Evolutionary conservation across 208 protist genomes (phyloP), one percentile per base, ranked within the genome.

Genomic region (Crithidia sp.): DNA sequence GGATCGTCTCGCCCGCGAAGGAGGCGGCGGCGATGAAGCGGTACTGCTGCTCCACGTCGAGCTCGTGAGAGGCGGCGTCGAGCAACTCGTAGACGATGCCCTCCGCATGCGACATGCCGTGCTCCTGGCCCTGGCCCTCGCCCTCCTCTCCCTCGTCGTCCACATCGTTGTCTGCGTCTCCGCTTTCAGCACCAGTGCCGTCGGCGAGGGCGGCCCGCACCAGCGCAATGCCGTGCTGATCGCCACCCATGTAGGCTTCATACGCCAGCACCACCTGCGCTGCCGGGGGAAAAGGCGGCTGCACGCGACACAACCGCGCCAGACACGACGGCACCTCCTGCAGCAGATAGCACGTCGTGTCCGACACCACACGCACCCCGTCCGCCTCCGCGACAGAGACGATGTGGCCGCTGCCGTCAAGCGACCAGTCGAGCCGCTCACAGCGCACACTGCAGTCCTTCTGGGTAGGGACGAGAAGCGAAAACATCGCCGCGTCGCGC

Each of bases 41-140:
- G 65, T 81, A 62, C 66, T 91, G 83, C 67, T 71, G 81, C 19
- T 82, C 73, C 53, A 66, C 74, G 41, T 83, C 76, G 52, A 74
- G 60, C 75, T 91, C 80, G 49, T 65, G 56, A 41, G 44, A 69
- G 53, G 83, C 79, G 37, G 67, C 74, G 54, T 86, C 86, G 44
- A 91, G 53, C 19, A 91, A 54, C 9, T 71, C 63, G 37, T 71
- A 55, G 36, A 88, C 71, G 16, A 83, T 41, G 45, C 56, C 55
- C 45, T 79, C 67, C 40, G 55, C 66, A 37, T 55, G 45, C 64
- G 65, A 62, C 72, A 71, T 53, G 47, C 50, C 47, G 36, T 50
- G 49, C 41, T 45, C 74, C 47, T 70, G 58, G 0, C 52, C 50
- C 14, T 41, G 28, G 16, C 36, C 56, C 19, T 7, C 44, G 16